phyloP scores from a whole-genome alignment of 345 rosid species.

The Pugionium dolabratum region DNA sequence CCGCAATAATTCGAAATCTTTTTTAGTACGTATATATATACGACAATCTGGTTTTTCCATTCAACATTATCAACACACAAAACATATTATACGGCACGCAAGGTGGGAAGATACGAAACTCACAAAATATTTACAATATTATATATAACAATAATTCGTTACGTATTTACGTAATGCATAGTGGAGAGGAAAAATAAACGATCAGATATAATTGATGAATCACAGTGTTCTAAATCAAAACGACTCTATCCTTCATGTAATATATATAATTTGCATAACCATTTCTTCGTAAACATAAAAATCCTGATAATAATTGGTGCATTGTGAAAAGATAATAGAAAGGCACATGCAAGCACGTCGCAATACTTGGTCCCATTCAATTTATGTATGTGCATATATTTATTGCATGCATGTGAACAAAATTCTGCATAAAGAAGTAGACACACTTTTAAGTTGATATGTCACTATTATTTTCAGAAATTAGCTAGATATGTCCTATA shows the following conservation, averaged over 20 bases:
- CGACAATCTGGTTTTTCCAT: neutral
- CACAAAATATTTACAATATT: neutral
- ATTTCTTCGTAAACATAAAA: neutral
- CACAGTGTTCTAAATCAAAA: neutral
- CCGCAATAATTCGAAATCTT: slow-evolving; percentile 1
- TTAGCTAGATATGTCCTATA: neutral
- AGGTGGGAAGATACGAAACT: slow-evolving; percentile 1
- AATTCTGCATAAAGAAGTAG: slow-evolving; percentile 31
- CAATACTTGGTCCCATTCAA: slow-evolving; percentile 32
- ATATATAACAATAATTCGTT: slow-evolving; percentile 1
- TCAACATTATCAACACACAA: slow-evolving; percentile 14
- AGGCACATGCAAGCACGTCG: slow-evolving; percentile 36
- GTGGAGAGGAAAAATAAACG: neutral
- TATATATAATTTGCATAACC: neutral
- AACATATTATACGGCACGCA: slow-evolving; percentile 20
- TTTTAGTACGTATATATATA: neutral
- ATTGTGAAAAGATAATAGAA: slow-evolving; percentile 20
- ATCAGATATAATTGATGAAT: slow-evolving; percentile 8
- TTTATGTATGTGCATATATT: slow-evolving; percentile 6
- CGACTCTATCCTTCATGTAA: slow-evolving; percentile 17
- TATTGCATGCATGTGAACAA: slow-evolving; percentile 29
- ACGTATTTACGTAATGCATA: slow-evolving; percentile 13
- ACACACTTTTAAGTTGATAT: slow-evolving; percentile 23
- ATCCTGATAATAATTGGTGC: slow-evolving; percentile 21
- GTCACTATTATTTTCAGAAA: slow-evolving; percentile 36